A percentile compares a stretch with the other conserved stretches of the same genome.
These are phyloP conservation scores for Stephanodiscus triporus DNA, from an alignment of 108 stramenopile species.

Conservation along the genomic window DNA sequence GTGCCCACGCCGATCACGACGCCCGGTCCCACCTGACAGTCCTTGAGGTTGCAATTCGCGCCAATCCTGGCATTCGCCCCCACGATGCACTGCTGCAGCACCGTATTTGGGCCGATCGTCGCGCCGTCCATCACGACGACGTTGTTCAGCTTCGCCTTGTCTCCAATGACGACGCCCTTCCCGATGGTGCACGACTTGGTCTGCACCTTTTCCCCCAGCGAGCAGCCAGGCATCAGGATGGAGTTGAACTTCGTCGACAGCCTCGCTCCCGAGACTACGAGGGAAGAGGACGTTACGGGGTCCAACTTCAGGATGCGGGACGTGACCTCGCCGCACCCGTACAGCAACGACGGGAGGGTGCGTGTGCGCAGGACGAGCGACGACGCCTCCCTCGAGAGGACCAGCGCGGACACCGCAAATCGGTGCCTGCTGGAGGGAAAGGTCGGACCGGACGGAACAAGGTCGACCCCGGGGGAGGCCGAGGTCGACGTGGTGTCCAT, in stretches of 20 bases:
- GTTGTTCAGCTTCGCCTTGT: slow-evolving; percentile 79
- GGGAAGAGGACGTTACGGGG: not conserved
- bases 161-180: slow-evolving; percentile 54
- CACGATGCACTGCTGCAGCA: slow-evolving; percentile 80
- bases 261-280: slow-evolving; percentile 38
- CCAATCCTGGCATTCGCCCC: slow-evolving; percentile 66
- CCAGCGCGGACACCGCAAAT: slow-evolving; percentile 60
- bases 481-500: slow-evolving; percentile 1
- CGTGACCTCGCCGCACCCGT: slow-evolving; percentile 76
- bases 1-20: too few species aligned
- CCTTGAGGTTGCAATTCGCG: slow-evolving; percentile 83
- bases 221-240: slow-evolving; percentile 55
- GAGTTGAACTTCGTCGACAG: slow-evolving; percentile 72
- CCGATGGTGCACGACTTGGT: slow-evolving; percentile 79
- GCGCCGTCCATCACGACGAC: slow-evolving; percentile 83
- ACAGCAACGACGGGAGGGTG: slow-evolving; percentile 69
- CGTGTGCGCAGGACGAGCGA: slow-evolving; percentile 64
- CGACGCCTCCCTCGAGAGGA: slow-evolving; percentile 51
- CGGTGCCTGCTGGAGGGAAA: slow-evolving; percentile 42
- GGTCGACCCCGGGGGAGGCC: slow-evolving; percentile 7
- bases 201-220: slow-evolving; percentile 73
- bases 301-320: slow-evolving; percentile 42
- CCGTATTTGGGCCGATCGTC: slow-evolving; percentile 68
- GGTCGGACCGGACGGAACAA: slow-evolving; percentile 17
- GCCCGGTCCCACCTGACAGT: slow-evolving; percentile 81